phyloP scores from a whole-genome alignment of 345 rosid species.

The Eucalyptus marginata region DNA sequence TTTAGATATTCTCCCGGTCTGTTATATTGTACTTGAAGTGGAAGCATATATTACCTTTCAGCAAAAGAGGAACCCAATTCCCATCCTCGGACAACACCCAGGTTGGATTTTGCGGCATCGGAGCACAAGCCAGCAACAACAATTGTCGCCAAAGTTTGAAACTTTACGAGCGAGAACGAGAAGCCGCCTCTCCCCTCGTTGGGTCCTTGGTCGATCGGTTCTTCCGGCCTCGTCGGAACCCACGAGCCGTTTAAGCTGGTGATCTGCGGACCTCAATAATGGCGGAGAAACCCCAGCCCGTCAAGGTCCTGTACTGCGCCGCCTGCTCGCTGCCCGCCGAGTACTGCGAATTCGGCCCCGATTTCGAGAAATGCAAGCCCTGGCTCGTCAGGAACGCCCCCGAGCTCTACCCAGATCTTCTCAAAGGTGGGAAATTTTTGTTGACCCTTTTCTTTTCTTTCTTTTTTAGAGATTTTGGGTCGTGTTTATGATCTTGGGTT shows the following conservation, averaged over 20 bases:
- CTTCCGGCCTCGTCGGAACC: not conserved
- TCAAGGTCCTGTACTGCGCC: conserved; percentile 60
- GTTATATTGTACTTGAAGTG: not conserved
- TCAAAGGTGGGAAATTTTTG: conserved; percentile 29
- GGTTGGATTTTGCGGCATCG: not conserved
- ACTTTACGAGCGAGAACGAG: not conserved
- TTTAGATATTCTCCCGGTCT: not conserved
- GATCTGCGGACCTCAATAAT: not conserved
- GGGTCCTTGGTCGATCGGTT: not conserved
- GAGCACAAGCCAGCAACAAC: not conserved
- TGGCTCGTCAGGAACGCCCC: conserved; percentile 84
- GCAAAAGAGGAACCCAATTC: not conserved
- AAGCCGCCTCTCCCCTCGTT: not conserved
- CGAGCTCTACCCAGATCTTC: conserved; percentile 77
- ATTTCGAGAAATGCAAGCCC: conserved; percentile 88
- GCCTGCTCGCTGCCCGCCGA: conserved; percentile 80
- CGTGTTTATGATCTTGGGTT: not conserved
- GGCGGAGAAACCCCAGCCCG: conserved; percentile 74
- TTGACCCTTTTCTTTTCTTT: not conserved
- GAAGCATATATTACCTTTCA: not conserved
- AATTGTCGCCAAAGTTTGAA: not conserved
- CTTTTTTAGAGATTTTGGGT: not conserved
- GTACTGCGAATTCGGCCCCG: conserved; percentile 93
- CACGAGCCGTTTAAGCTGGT: not conserved
- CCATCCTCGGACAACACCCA: not conserved